Base-by-base conservation (phyloP, 2,329 filamentous ascomycete species). In the Botrytis byssoidea region DNA sequence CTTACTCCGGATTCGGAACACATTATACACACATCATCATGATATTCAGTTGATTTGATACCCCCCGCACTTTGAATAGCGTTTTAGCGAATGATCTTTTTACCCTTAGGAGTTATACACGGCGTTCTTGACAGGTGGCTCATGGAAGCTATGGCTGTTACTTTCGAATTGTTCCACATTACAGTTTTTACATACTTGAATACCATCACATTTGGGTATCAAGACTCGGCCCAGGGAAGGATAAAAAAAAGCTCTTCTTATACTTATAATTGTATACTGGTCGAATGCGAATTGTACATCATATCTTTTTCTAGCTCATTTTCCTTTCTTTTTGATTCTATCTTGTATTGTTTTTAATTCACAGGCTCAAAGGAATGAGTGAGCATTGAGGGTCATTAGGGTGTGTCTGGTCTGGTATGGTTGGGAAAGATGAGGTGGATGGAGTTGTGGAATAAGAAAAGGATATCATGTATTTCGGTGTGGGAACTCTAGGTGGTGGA, bases 81-180 rank as follows among this genome's bases (percentile, higher is more conserved):
- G 78, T 81, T 80, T 81, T 81, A 81, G 80, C 80, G 80, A 79
- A 74, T 78, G 77, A 77, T 79, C 74, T 78, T 76, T 75, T 71
- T 25, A 29, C 59, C 32, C 42, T 40, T 7, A 46, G 59, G 40
- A 42, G 46, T 64, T 51, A 63, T 37, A 57, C 48, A 69, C 37
- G 66, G 66, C 66, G 66, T 69, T 69, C 48, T 69, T 37, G 66
- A 69, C 35, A 42, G 48, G 48, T 57, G 12, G 66, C 48, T 69
- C 48, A 69, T 57, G 14, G 22, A 57, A 42, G 66, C 22, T 20
- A 69, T 42, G 51, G 46, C n/a, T 42, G 48, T 37, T n/a, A 22
- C 29, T 57, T 37, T 69, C n/a, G 51, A 69, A 42, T 69, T 69
- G 48, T 57, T 57, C 44, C 55, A 42, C 66, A 57, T 12, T 16